Conservation (phyloP, 805 yeast species). For the Metschnikowia hibisci region DNA sequence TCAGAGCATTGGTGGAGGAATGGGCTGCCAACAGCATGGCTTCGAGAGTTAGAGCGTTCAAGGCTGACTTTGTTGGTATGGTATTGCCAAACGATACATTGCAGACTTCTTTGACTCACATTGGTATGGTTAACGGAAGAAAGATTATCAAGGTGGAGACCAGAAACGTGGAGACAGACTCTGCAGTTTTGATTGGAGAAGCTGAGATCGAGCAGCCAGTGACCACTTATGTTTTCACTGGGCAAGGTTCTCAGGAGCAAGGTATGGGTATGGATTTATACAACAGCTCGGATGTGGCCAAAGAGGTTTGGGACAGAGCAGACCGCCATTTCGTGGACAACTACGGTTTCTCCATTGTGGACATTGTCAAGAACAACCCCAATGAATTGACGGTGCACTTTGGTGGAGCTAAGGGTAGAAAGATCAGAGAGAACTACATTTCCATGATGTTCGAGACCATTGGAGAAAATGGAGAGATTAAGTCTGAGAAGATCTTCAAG, state of each 20-base stretch:
- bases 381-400: constrained; percentile 92
- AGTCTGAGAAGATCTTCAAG: constrained; percentile 93
- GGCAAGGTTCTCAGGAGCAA: constrained; percentile 99
- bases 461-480: constrained; percentile 74
- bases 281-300: constrained; percentile 85
- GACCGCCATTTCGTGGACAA: constrained; percentile 87
- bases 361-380: constrained; percentile 94
- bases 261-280: constrained; percentile 99
- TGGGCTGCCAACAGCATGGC: constrained; percentile 99
- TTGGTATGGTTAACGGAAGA: constrained; percentile 99
- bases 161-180: constrained; percentile 73
- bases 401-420: constrained; percentile 97
- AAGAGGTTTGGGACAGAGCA: constrained; percentile 96
- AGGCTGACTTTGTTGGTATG: constrained; percentile 91
- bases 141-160: constrained; percentile 93
- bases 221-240: constrained; percentile 95
- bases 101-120: constrained; percentile 84
- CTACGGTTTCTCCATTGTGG: constrained; percentile 95
- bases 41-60: constrained; percentile 91
- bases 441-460: constrained; percentile 97
- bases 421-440: constrained; percentile 89
- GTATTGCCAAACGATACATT: constrained; percentile 92
- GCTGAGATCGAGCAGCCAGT: constrained; percentile 99
- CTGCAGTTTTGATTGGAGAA: constrained; percentile 81
- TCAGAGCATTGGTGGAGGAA: constrained; percentile 91